These are phyloP conservation scores for Sporothrix variecibatus DNA, from an alignment of 2,329 filamentous ascomycete species.

Conservation along the genomic window DNA sequence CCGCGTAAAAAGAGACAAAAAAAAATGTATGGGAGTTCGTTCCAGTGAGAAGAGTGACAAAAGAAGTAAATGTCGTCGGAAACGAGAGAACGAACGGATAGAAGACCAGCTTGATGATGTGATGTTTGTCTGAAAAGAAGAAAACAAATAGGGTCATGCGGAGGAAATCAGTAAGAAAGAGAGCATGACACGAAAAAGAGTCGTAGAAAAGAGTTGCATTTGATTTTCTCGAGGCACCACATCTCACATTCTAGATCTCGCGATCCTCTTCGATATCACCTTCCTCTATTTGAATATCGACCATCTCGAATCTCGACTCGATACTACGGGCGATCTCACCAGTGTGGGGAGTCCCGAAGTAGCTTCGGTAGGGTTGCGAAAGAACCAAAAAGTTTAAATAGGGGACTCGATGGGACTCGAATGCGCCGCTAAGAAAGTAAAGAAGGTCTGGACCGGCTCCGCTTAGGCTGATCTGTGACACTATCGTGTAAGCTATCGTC, in stretches of 20 bases:
- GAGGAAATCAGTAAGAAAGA: neutral
- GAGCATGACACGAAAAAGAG: neutral
- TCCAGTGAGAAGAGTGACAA: too few relatives aligned
- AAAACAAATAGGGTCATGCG: neutral
- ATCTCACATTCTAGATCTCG: neutral
- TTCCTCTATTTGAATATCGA: neutral
- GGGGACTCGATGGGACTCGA: neutral
- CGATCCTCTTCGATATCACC: neutral
- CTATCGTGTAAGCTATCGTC: neutral
- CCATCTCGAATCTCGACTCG: neutral
- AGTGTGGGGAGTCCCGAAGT: neutral
- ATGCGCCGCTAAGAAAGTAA: neutral
- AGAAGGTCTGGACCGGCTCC: neutral
- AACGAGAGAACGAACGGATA: neutral
- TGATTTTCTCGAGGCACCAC: neutral
- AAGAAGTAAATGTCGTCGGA: neutral
- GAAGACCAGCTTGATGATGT: neutral
- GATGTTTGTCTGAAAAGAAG: neutral
- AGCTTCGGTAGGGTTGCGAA: neutral
- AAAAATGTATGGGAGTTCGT: neutral
- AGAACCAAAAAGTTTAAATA: neutral
- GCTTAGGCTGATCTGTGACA: neutral
- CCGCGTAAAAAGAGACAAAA: neutral
- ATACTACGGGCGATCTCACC: conserved; percentile 8
- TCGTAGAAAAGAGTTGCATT: neutral